Conservation (phyloP, 2,329 filamentous ascomycete genomes). For the Exophiala alcalophila region DNA sequence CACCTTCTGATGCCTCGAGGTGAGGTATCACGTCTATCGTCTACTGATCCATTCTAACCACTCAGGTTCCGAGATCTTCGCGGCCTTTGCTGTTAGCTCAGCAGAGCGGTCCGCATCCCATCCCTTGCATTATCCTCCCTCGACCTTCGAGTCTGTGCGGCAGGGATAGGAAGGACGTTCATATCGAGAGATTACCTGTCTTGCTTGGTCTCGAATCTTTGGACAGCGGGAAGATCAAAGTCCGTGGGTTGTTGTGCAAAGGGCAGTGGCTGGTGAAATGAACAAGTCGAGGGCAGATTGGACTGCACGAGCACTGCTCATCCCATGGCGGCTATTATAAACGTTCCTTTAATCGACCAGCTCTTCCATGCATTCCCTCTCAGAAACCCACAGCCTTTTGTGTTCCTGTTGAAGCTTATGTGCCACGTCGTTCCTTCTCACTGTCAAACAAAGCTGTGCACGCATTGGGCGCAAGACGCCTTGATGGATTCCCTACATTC, state of each 20-base stretch:
- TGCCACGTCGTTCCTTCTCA: constrained; percentile 15
- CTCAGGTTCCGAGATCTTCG: constrained; percentile 2
- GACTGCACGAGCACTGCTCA: constrained; percentile 18
- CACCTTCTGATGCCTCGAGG: neutral
- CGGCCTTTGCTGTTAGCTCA: neutral
- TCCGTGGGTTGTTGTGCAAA: constrained; percentile 15
- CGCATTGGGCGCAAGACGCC: constrained; percentile 19
- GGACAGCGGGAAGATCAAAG: constrained; percentile 14
- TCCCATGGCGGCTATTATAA: constrained; percentile 14
- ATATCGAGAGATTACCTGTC: constrained; percentile 25
- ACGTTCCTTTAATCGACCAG: constrained; percentile 5
- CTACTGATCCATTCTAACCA: constrained; percentile 2
- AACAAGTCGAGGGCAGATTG: constrained; percentile 11
- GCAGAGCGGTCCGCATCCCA: constrained; percentile 1
- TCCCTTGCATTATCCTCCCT: constrained; percentile 22
- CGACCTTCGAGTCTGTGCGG: constrained; percentile 19
- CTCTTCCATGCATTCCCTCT: constrained; percentile 20
- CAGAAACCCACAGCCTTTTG: constrained; percentile 23
- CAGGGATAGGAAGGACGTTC: constrained; percentile 20
- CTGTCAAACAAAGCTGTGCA: constrained; percentile 8
- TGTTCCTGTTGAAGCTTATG: constrained; percentile 13
- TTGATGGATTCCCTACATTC: constrained; percentile 22
- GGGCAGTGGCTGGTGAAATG: constrained; percentile 11
- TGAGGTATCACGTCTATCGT: constrained; percentile 3
- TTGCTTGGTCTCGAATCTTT: constrained; percentile 23